Base-by-base conservation (phyloP, 257 asterid species). In the Solanum paucissectum region DNA sequence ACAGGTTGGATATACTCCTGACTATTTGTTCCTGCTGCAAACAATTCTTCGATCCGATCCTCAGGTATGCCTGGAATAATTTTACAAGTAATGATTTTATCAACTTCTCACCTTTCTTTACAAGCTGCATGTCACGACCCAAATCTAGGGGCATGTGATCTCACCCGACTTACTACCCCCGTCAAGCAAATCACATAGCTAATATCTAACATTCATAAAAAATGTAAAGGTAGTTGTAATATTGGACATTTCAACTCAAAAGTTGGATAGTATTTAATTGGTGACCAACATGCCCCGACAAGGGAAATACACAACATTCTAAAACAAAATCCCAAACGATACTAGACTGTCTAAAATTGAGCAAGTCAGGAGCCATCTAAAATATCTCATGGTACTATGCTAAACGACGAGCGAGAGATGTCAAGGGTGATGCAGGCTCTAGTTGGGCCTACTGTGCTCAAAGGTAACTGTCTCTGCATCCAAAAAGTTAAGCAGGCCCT, bases 21-120 rank as follows among this genome's bases (percentile, higher is more conserved):
- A 97, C 88, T 97, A 97, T 91, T 94, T 97, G 44, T 97, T 96
- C 93, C 98, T 97, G 88, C 94, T 97, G 92, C 99, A 97, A 94
- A 97, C 99, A 87, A 97, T 97, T 93, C 98, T 97, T 89, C 97
- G 99, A 58, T 93, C 99, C 33, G 98, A 97, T 92, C 98, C 99
- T 87, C 99, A 96, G 99, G 99, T 96, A 93, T 86, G 90, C 90
- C 21, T 44, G 40, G 49, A 71, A 29, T 58, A 29, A 21, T 38
- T 66, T 42, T 68, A 85, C 87, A 25, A 37, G 20, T 66, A 74
- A 40, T 71, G 44, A 16, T 85, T 37, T 62, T 38, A 64, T 71
- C 82, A 25, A 34, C 20, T 60, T 64, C 55, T 9, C 40, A 5
- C 23, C 27, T 36, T 38, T 37, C 81, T 66, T 32, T 29, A 20